phyloP scores from a whole-genome alignment of 2,329 filamentous ascomycete species.

The Neonectria neomacrospora region DNA sequence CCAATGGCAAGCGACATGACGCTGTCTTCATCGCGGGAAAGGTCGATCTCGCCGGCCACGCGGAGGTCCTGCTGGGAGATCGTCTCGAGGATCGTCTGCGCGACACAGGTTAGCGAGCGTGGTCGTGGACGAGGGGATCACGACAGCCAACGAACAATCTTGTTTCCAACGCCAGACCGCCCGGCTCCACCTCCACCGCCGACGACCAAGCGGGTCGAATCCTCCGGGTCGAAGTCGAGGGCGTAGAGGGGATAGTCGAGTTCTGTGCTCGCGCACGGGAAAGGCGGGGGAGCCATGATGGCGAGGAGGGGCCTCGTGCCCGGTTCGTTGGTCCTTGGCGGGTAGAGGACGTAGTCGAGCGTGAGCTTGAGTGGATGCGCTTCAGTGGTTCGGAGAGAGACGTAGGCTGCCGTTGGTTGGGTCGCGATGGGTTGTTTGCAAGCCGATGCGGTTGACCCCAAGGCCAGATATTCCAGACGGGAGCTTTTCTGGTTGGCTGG shows the following conservation, averaged over 20 bases:
- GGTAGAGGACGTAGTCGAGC: neutral
- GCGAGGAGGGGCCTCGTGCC: constrained; percentile 31
- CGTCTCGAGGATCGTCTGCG: constrained; percentile 77
- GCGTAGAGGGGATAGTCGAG: constrained; percentile 88
- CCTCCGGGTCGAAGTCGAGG: constrained; percentile 86
- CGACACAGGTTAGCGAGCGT: constrained; percentile 25
- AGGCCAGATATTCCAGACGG: constrained; percentile 43
- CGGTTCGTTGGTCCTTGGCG: neutral
- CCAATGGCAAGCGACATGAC: constrained; percentile 84
- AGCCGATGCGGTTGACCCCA: constrained; percentile 15
- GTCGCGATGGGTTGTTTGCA: neutral
- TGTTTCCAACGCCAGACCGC: constrained; percentile 84
- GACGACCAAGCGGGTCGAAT: constrained; percentile 80
- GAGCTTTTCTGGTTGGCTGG: constrained; percentile 38
- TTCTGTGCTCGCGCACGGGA: constrained; percentile 69
- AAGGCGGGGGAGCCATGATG: constrained; percentile 51
- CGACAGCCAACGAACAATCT: constrained; percentile 70
- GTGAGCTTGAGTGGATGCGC: constrained; percentile 1
- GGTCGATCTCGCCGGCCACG: constrained; percentile 76
- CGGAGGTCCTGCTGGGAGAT: constrained; percentile 71
- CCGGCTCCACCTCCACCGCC: constrained; percentile 89
- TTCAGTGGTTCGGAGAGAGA: neutral
- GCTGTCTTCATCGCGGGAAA: constrained; percentile 87
- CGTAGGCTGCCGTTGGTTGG: neutral
- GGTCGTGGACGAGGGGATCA: neutral